These are phyloP conservation scores for Pyricularia grisea DNA, from an alignment of 2,329 filamentous ascomycete genomes.

Conservation along the genomic window DNA sequence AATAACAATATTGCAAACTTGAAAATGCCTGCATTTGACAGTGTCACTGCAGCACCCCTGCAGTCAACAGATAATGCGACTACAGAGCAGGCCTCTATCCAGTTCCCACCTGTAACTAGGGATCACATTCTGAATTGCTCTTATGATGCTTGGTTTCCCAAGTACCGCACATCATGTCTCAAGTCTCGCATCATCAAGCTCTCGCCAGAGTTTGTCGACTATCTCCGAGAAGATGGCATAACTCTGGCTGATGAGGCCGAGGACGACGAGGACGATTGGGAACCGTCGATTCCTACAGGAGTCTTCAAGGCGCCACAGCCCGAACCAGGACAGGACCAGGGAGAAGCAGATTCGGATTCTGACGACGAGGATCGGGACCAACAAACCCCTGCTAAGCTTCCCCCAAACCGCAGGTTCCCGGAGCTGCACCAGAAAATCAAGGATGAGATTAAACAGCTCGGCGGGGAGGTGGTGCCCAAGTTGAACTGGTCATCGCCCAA, in stretches of 20 bases:
- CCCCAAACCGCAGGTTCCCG: constrained; percentile 50
- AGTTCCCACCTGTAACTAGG: constrained; percentile 76
- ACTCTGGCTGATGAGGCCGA: constrained; percentile 62
- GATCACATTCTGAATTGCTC: constrained; percentile 91
- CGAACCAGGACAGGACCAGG: constrained; percentile 29
- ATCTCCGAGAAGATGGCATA: constrained; percentile 88
- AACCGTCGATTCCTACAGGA: constrained; percentile 24
- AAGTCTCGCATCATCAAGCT: constrained; percentile 81
- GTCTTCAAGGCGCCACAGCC: constrained; percentile 10
- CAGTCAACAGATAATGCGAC: not conserved
- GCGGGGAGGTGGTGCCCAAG: constrained; percentile 82
- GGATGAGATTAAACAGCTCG: constrained; percentile 68
- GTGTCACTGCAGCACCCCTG: not conserved
- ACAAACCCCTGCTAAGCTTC: constrained; percentile 37
- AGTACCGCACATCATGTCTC: constrained; percentile 71
- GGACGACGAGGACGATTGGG: constrained; percentile 48
- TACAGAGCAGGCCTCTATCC: constrained; percentile 27
- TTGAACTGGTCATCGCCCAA: constrained; percentile 97
- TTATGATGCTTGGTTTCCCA: constrained; percentile 84
- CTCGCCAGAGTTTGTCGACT: constrained; percentile 65
- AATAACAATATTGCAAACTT: not conserved
- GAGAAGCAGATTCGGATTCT: constrained; percentile 34
- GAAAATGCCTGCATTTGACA: constrained; percentile 22
- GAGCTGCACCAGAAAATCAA: constrained; percentile 72
- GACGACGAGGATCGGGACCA: constrained; percentile 42